These are phyloP conservation scores for Clausena lansium DNA, from an alignment of 345 rosid genomes.

Conservation along the genomic window DNA sequence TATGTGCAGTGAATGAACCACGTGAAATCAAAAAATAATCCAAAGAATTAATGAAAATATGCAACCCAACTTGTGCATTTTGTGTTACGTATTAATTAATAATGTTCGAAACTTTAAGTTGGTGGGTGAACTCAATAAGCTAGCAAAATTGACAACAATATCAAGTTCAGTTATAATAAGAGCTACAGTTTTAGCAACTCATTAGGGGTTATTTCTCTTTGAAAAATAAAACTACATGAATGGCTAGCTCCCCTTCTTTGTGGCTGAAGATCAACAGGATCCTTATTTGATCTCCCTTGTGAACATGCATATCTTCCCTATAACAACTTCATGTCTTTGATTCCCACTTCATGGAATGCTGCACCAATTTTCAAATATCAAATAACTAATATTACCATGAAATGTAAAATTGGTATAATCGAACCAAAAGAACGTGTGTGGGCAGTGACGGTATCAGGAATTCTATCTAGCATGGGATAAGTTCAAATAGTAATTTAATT, in stretches of 20 bases:
- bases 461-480: no score
- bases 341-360: constrained; percentile 6
- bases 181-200: background rate
- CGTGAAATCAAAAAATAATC: background rate
- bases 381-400: background rate
- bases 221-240: background rate
- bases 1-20: background rate
- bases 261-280: background rate
- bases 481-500: no score
- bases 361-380: background rate
- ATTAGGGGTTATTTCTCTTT: background rate
- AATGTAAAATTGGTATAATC: background rate
- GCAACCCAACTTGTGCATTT: background rate
- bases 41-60: background rate
- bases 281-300: background rate
- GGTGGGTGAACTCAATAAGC: background rate
- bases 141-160: background rate
- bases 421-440: background rate
- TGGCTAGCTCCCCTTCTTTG: background rate
- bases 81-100: no score
- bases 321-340: background rate
- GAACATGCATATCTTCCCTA: background rate
- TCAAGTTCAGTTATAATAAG: background rate
- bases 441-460: no score
- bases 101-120: no score